Base-by-base conservation (phyloP, 805 yeast species). In the Candida glaebosa region DNA sequence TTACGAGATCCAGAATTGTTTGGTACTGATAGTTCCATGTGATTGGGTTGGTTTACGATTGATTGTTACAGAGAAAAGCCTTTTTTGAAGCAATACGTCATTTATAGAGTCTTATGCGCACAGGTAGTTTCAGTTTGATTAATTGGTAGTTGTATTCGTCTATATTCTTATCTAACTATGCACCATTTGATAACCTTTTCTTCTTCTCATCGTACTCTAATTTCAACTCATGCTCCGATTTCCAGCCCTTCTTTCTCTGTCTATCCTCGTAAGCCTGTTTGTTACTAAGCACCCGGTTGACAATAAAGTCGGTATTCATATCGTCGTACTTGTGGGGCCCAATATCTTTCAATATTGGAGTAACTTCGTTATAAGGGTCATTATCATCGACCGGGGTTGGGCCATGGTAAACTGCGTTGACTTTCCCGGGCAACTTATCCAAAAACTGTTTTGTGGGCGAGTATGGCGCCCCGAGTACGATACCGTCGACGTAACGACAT, bases 181-280 rank as follows among this genome's bases (percentile, higher is more conserved):
- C 16, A 12, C 14, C 6, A 28, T 6, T 6, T 28, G 31, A 28
- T 5, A 10, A 6, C 19, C 18, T 37, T 12, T 14, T 34, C 24
- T 47, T 20, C 18, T 28, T 19, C 41, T 31, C 69, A 14, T 48
- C 52, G 6, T 51, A 53, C 40, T 52, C 47, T n/a, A 69, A 46
- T 41, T 53, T 49, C 41, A 41, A 46, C 46, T 69, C 75, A 8
- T 51, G 52, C 50, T 75, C 82, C 16, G 81, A 67, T 64, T 87
- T 86, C 79, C 88, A 81, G 2, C 96, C 95, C 65, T 93, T 91
- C 46, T 81, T 80, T 41, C 78, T 71, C 64, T 93, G 98, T 56
- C 99, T 81, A 52, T 84, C 91, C 56, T 86, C 88, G 58, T 87
- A 93, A 15, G 80, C 75, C 17, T 75, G 78, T 47, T 84, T 73